These are phyloP conservation scores for Globisporangium viniferum DNA, from an alignment of 352 stramenopile genomes.

Conservation along the genomic window DNA sequence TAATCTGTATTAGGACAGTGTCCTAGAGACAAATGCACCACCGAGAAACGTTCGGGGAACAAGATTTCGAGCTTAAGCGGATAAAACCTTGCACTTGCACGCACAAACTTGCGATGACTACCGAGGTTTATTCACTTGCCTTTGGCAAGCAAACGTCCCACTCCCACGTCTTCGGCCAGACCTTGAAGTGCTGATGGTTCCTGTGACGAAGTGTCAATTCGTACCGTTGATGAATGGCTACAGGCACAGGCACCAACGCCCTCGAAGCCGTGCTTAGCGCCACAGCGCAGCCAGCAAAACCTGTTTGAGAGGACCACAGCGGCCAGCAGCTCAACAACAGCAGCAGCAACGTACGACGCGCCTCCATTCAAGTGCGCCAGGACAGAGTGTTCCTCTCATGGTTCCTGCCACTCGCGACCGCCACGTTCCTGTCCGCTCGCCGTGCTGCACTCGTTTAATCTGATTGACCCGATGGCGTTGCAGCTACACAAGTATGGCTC, in stretches of 20 bases:
- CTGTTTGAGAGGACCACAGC: not conserved
- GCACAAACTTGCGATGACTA: no score
- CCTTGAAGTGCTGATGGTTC: not conserved
- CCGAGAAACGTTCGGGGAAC: not conserved
- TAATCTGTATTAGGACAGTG: no score
- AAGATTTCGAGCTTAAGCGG: not conserved
- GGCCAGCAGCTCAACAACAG: not conserved
- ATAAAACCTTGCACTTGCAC: no score
- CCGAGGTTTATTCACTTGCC: no score
- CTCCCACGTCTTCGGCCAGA: not conserved
- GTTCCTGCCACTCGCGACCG: not conserved
- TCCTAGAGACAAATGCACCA: not conserved
- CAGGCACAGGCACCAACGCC: not conserved
- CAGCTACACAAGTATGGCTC: not conserved
- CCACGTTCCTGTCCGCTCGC: not conserved
- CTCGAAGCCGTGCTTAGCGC: not conserved
- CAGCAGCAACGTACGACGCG: not conserved
- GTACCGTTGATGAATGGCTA: not conserved
- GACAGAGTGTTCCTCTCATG: not conserved
- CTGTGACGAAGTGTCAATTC: not conserved
- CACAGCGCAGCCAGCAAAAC: not conserved
- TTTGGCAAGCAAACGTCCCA: no score
- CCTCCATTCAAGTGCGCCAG: not conserved
- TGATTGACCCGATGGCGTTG: not conserved
- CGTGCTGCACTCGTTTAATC: conserved; percentile 20